Conservation (phyloP, 257 asterid genomes). For the Ajuga chamaepitys region DNA sequence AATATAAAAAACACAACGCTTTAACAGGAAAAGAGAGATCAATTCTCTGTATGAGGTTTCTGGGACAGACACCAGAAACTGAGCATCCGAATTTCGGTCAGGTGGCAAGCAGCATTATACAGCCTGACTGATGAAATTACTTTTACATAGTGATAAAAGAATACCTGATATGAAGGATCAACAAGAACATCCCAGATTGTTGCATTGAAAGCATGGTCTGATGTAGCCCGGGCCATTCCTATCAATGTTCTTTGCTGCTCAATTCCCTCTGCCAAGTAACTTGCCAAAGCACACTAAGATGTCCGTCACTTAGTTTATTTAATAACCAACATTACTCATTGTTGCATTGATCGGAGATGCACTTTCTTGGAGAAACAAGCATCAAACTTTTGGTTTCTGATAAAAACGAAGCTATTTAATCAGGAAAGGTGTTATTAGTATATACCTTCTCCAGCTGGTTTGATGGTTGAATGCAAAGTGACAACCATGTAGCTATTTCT, state of each 20-base stretch:
- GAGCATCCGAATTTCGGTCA: background rate
- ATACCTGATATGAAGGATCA: conserved; percentile 95
- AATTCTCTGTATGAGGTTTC: background rate
- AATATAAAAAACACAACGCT: background rate
- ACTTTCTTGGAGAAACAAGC: background rate
- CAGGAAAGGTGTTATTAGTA: conserved; percentile 14
- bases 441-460: conserved; percentile 71
- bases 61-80: background rate
- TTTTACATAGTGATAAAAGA: background rate
- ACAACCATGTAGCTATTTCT: conserved; percentile 94
- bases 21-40: background rate
- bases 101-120: background rate
- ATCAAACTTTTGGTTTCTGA: background rate
- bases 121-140: background rate
- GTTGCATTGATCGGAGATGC: background rate
- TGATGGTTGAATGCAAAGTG: conserved; percentile 62
- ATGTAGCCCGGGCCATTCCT: conserved; percentile 99
- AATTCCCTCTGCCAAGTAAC: conserved; percentile 86
- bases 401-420: background rate
- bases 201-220: conserved; percentile 98
- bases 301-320: conserved; percentile 54
- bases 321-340: conserved; percentile 10
- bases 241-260: conserved; percentile 77
- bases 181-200: conserved; percentile 99
- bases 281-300: conserved; percentile 82